Percentiles rank a stretch among this genome's conserved stretches.
These are phyloP conservation scores for Penicillium italicum DNA, from an alignment of 2,329 filamentous ascomycete species.

Conservation along the genomic window DNA sequence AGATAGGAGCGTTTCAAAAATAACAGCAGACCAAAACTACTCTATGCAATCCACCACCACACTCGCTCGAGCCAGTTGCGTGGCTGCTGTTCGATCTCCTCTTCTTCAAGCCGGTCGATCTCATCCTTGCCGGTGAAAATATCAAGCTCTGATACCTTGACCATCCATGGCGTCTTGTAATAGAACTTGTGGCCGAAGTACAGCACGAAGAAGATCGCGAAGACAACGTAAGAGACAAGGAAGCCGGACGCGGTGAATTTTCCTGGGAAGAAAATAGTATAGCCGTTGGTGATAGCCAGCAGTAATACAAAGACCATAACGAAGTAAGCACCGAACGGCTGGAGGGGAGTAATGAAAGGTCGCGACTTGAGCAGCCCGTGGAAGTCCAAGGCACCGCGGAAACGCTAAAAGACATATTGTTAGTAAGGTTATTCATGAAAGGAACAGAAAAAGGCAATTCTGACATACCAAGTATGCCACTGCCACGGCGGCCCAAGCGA, in stretches of 20 bases:
- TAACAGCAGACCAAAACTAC: background rate
- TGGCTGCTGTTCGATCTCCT: conserved; percentile 40
- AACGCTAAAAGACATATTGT: conserved; percentile 44
- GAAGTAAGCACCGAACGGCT: conserved; percentile 53
- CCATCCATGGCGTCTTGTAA: conserved; percentile 32
- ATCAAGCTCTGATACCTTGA: conserved; percentile 41
- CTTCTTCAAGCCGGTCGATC: conserved; percentile 43
- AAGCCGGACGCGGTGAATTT: conserved; percentile 48
- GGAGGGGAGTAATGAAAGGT: conserved; percentile 50
- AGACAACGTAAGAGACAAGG: conserved; percentile 53
- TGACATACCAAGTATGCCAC: conserved; percentile 46
- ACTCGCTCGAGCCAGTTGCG: conserved; percentile 43
- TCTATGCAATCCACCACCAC: conserved; percentile 48
- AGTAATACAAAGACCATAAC: conserved; percentile 47
- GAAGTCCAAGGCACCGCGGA: conserved; percentile 52
- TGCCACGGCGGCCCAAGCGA: conserved; percentile 40
- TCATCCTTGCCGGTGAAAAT: conserved; percentile 46
- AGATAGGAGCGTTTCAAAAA: background rate
- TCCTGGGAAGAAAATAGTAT: conserved; percentile 51
- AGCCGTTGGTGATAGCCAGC: conserved; percentile 56
- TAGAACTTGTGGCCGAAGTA: conserved; percentile 38
- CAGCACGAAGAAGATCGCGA: conserved; percentile 49
- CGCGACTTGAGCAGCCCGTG: conserved; percentile 45
- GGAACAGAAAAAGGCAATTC: conserved; percentile 39
- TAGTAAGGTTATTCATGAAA: background rate